These are phyloP conservation scores for Auricularia sp. DNA, from an alignment of 768 basidiomycete genomes.

Conservation along the genomic window DNA sequence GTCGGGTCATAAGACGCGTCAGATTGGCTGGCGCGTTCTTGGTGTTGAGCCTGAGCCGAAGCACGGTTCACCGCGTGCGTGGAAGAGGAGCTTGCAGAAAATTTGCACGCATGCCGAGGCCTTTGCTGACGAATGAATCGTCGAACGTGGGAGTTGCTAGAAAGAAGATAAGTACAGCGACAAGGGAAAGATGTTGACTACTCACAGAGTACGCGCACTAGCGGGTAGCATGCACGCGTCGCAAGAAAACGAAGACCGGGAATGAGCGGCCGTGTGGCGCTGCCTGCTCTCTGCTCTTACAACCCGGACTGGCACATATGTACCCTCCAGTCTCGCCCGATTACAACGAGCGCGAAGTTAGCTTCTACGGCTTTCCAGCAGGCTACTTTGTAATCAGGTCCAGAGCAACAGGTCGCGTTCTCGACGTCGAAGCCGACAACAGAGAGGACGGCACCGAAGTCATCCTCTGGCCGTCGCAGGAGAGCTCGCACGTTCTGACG, in stretches of 20 bases:
- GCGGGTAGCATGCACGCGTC: background rate
- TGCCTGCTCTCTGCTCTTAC: background rate
- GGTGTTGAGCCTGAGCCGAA: background rate
- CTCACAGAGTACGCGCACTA: background rate
- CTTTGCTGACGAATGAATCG: background rate
- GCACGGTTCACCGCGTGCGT: background rate
- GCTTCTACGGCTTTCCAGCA: constrained; percentile 19
- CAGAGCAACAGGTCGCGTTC: constrained; percentile 39
- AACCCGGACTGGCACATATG: background rate
- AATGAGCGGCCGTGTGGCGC: background rate
- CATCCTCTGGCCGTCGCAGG: constrained; percentile 62
- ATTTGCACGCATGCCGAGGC: background rate
- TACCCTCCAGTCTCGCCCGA: background rate
- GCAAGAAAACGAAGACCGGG: background rate
- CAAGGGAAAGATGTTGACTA: background rate
- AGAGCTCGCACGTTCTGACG: constrained; percentile 50
- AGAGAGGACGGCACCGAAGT: constrained; percentile 54
- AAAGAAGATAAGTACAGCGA: background rate
- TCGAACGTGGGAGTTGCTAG: background rate
- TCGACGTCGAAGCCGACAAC: constrained; percentile 46
- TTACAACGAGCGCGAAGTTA: background rate
- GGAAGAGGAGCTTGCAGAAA: background rate
- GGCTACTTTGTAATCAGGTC: constrained; percentile 61
- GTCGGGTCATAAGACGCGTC: background rate
- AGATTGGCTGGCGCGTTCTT: background rate